Base-by-base conservation (phyloP, 805 yeast species). In the Metschnikowia similis region DNA sequence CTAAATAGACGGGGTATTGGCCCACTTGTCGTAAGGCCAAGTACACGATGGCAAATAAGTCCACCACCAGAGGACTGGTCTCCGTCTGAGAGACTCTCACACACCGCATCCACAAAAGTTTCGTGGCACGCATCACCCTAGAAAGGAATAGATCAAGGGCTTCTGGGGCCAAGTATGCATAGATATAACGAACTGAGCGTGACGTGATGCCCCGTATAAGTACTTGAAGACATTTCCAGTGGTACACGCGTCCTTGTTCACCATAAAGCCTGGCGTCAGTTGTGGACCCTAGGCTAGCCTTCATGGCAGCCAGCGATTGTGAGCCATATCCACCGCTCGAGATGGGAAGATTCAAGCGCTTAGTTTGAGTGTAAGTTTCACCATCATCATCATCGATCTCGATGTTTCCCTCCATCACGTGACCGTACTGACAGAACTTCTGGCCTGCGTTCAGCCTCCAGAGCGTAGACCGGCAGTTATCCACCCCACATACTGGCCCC, bases 401-500 rank as follows among this genome's bases (percentile, higher is more conserved):
- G 28, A 86, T 62, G 54, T 84, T 86, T 34, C 91, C 90, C 55
- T 84, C 92, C 66, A 81, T 80, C 17, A 91, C 90, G 67, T 92
- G 99, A 5, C 98, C 98, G 61, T 80, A 85, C 59, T 87, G 92
- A 64, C 99, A 92, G 9, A 91, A 84, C 49, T 83, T 77, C 45
- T 81, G 81, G 27, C 99, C 99, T 59, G 87, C 89, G 3, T 82
- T 70, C 30, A 80, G 66, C 45, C 85, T 76, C 81, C 89, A 92
- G 45, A 84, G 76, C 35, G 82, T 70, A 0, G 97, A 87, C 4
- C 87, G 81, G 67, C 99, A 92, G 71, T 92, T 92, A 55, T 87
- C 91, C 2, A 84, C 83, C 1, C 97, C 97, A 75, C 99, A 92
- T 5, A 85, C 68, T 4, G 87, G 85, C 1, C 99, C 98, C 56